These are phyloP conservation scores for Kwoniella dejecticola DNA, from an alignment of 768 basidiomycete species.

Conservation along the genomic window DNA sequence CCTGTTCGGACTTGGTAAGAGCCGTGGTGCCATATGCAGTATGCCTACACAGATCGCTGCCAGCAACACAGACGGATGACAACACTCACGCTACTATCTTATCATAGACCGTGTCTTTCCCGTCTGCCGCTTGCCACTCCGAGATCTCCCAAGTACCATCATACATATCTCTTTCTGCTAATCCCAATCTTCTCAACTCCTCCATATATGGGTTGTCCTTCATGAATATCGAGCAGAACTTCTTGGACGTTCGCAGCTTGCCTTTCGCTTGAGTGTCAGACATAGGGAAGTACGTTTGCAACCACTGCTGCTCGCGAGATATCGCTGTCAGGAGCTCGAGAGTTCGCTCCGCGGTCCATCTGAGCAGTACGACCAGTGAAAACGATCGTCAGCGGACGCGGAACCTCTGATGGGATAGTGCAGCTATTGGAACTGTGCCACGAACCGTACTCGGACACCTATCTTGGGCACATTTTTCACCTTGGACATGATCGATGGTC, in stretches of 20 bases:
- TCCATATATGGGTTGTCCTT: not conserved
- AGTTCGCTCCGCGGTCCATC: not conserved
- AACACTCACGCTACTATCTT: conserved; percentile 1
- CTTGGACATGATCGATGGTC: too few species aligned
- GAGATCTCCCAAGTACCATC: not conserved
- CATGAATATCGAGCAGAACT: not conserved
- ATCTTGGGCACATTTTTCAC: too few species aligned
- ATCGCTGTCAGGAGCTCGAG: not conserved
- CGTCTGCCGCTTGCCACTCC: not conserved
- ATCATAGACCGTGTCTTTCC: conserved; percentile 1
- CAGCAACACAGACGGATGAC: too few species aligned
- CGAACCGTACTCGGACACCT: too few species aligned
- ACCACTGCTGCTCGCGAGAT: not conserved
- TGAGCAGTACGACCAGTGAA: not conserved
- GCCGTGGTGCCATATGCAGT: too few species aligned
- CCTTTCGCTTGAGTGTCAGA: not conserved
- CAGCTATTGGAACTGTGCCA: too few species aligned
- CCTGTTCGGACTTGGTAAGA: not conserved
- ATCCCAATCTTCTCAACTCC: not conserved
- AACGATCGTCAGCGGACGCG: too few species aligned
- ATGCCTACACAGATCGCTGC: too few species aligned
- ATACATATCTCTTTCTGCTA: not conserved
- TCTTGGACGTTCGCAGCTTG: conserved; percentile 2
- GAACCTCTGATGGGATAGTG: too few species aligned
- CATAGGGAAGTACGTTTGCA: conserved; percentile 5